Base-by-base conservation (phyloP, 2,329 filamentous ascomycete species). In the Septoria petroselini region DNA sequence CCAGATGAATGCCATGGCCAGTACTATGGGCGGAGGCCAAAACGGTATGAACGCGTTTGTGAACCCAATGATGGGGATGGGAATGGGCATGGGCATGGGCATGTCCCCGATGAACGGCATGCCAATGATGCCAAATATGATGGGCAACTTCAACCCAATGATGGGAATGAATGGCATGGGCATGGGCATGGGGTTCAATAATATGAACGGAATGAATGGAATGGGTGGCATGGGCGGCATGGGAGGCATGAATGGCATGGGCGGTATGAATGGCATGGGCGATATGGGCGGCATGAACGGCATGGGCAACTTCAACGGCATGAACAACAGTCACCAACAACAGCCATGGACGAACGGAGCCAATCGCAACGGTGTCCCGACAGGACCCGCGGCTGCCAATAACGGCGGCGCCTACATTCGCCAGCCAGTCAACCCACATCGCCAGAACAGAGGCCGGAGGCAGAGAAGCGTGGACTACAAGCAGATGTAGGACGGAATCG, bases 321-420 rank as follows among this genome's bases (percentile, higher is more conserved):
- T 58, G 55, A 54, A 53, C 44, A 56, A 39, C 25, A 55, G 62
- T 42, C 50, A 57, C 45, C 57, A 59, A 61, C 63, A 59, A 49
- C 61, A 56, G 48, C 65, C 63, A 40, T 68, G 64, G 66, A 46
- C 70, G 49, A 55, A 64, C 49, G 58, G 58, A 46, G 41, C 57
- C 60, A 55, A 48, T 7, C 88, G 94, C 47, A 90, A 95, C 48
- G 88, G 89, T 53, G 87, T 91, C 6, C 53, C 50, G 3, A 54
- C 50, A 14, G 54, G 54, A n/a, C 54, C 54, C 11, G 44, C 30
- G 18, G 58, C 55, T 31, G 57, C 49, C n/a, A n/a, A n/a, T 7
- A 88, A 94, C 48, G 90, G 95, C 50, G 88, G 90, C 53, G 88
- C 93, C 5, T 98, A 98, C 71, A 94, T 97, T 68, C 82, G 93